Evolutionary conservation across 2,329 filamentous ascomycete species (phyloP).

Genomic region (Amylocarpus encephaloides): DNA sequence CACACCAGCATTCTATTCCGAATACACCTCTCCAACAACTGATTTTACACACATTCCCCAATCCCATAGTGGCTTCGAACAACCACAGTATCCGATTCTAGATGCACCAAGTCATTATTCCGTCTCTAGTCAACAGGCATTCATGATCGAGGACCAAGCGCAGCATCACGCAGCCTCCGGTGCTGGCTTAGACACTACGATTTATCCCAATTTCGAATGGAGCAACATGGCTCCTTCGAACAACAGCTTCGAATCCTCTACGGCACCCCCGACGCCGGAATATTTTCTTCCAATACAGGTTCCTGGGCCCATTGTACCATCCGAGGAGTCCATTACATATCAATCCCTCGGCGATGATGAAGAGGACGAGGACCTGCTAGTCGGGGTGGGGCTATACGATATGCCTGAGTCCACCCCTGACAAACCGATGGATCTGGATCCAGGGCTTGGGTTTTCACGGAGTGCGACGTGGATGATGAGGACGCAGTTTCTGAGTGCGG

Average conservation of each 20-base stretch:
- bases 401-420: constrained; percentile 49
- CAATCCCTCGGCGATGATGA: constrained; percentile 48
- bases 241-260: constrained; percentile 37
- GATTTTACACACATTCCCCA: constrained; percentile 49
- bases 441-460: too few relatives aligned
- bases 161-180: constrained; percentile 11
- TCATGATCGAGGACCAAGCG: constrained; percentile 10
- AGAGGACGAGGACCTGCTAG: constrained; percentile 60
- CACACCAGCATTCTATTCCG: constrained; percentile 50
- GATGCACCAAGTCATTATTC: constrained; percentile 9
- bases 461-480: too few relatives aligned
- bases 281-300: constrained; percentile 49
- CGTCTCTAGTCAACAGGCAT: constrained; percentile 15
- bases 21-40: constrained; percentile 50
- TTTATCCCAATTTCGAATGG: constrained; percentile 38
- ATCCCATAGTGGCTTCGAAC: constrained; percentile 34
- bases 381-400: constrained; percentile 81
- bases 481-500: too few relatives aligned
- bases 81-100: constrained; percentile 17
- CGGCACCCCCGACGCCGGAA: constrained; percentile 54
- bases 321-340: constrained; percentile 46
- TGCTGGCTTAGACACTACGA: constrained; percentile 20
- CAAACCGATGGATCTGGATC: too few relatives aligned
- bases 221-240: constrained; percentile 38
- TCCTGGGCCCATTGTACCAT: constrained; percentile 38